Evolutionary conservation across 192 early-diverging fungal species (phyloP).

Genomic region (Backusella circina): DNA sequence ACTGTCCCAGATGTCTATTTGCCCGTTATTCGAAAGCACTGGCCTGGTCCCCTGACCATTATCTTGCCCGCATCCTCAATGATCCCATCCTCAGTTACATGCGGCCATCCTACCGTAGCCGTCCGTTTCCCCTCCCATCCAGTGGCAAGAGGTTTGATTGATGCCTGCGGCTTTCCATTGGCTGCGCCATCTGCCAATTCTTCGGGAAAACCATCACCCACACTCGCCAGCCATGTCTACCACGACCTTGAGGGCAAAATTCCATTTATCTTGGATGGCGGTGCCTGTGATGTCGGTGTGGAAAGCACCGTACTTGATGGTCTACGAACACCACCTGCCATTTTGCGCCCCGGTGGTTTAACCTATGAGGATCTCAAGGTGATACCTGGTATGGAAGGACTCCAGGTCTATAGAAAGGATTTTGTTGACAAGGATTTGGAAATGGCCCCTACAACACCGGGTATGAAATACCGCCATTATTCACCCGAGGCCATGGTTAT

Average conservation of each 20-base stretch:
- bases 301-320: conserved; percentile 95
- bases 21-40: conserved; percentile 60
- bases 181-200: conserved; percentile 99
- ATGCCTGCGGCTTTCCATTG: conserved; percentile 78
- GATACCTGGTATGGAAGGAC: conserved; percentile 58
- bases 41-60: conserved; percentile 96
- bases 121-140: conserved; percentile 91
- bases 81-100: conserved; percentile 79
- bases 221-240: conserved; percentile 83
- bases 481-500: conserved; percentile 86
- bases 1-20: conserved; percentile 72
- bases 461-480: conserved; percentile 99
- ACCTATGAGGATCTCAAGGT: conserved; percentile 71
- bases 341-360: conserved; percentile 91
- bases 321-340: conserved; percentile 63
- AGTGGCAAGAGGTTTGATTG: conserved; percentile 86
- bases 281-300: conserved; percentile 83
- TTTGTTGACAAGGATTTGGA: conserved; percentile 71
- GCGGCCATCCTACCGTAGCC: conserved; percentile 82
- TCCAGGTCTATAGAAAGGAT: conserved; percentile 79
- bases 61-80: conserved; percentile 69
- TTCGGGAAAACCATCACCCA: conserved; percentile 93
- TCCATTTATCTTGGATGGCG: conserved; percentile 87
- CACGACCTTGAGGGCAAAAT: conserved; percentile 78
- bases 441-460: conserved; percentile 86